These are phyloP conservation scores for Chondrus crispus DNA, from an alignment of 23 red algal genomes.

Conservation along the genomic window DNA sequence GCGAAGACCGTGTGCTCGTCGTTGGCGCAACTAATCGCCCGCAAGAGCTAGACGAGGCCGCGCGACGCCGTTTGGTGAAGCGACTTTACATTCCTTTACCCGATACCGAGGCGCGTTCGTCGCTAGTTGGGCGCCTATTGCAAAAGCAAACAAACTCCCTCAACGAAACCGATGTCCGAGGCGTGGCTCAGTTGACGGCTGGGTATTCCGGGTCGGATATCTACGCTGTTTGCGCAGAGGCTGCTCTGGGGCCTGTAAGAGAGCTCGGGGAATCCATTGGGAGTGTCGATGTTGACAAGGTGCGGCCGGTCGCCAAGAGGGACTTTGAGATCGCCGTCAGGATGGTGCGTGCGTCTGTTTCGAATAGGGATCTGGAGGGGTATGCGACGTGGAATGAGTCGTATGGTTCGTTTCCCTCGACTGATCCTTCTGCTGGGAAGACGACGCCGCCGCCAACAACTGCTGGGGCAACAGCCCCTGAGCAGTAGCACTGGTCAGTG, in stretches of 20 bases:
- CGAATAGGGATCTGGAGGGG: constrained; percentile 56
- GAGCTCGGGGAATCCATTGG: constrained; percentile 73
- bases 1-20: constrained; percentile 91
- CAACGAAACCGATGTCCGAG: constrained; percentile 41
- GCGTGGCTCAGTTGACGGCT: constrained; percentile 29
- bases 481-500: not conserved
- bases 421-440: not conserved
- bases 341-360: constrained; percentile 75
- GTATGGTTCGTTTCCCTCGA: constrained; percentile 89
- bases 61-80: constrained; percentile 76
- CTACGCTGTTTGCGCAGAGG: constrained; percentile 91
- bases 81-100: constrained; percentile 97
- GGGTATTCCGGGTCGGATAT: constrained; percentile 96
- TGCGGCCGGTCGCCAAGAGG: constrained; percentile 47
- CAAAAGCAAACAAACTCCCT: constrained; percentile 54
- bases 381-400: constrained; percentile 86
- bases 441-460: not conserved
- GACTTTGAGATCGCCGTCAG: constrained; percentile 76
- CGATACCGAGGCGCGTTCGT: constrained; percentile 57
- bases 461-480: not conserved
- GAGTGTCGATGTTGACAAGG: constrained; percentile 51
- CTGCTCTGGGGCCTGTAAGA: constrained; percentile 82
- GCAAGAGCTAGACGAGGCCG: constrained; percentile 92
- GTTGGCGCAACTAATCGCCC: constrained; percentile 97
- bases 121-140: constrained; percentile 55